phyloP scores from a whole-genome alignment of 140 eudicot species.

The Bidens hawaiensis region DNA sequence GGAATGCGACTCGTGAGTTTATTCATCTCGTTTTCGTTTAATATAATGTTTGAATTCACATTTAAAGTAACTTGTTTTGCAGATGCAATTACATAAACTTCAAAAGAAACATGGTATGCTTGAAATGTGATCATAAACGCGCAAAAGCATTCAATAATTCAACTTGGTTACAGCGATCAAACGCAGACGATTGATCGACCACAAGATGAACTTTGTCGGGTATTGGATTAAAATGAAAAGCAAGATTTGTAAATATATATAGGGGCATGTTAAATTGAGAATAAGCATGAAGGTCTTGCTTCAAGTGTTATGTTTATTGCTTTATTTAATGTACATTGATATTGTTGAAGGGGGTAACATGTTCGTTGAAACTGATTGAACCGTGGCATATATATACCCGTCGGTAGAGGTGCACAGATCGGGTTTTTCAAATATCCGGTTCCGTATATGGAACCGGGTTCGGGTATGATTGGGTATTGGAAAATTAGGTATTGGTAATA shows the following conservation, averaged over 20 bases:
- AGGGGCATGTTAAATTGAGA: too few relatives aligned
- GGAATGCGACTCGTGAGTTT: constrained; percentile 84
- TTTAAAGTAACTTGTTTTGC: constrained; percentile 9
- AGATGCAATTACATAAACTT: constrained; percentile 88
- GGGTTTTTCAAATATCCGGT: too few relatives aligned
- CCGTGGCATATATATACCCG: too few relatives aligned
- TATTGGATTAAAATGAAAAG: background rate
- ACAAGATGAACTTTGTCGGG: background rate
- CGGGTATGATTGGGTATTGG: too few relatives aligned
- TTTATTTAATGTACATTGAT: too few relatives aligned
- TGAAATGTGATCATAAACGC: constrained; percentile 68
- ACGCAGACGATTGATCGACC: background rate
- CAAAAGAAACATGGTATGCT: constrained; percentile 56
- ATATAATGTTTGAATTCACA: background rate
- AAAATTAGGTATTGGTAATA: too few relatives aligned
- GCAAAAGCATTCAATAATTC: constrained; percentile 42
- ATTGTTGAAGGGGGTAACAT: too few relatives aligned
- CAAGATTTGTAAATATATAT: background rate
- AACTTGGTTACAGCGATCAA: constrained; percentile 6
- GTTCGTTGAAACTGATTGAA: too few relatives aligned
- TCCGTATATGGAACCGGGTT: too few relatives aligned
- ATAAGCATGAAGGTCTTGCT: too few relatives aligned
- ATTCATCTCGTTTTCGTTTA: background rate
- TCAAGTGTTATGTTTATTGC: too few relatives aligned
- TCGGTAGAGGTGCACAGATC: too few relatives aligned